These are phyloP conservation scores for Dactylonectria estremocensis DNA, from an alignment of 2,329 filamentous ascomycete genomes.

Conservation along the genomic window DNA sequence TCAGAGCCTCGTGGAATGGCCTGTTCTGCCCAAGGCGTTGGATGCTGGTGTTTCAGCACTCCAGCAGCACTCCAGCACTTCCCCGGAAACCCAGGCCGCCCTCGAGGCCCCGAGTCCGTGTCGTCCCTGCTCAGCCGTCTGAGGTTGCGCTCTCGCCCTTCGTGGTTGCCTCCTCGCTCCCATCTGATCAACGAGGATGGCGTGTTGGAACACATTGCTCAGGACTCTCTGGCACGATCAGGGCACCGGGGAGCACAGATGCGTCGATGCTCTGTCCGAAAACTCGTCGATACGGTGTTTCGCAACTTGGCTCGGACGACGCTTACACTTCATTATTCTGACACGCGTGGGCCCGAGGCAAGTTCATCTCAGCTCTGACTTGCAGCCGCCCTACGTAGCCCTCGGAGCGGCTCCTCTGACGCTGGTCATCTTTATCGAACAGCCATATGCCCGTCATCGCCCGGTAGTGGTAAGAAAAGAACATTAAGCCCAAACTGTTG, in stretches of 20 bases:
- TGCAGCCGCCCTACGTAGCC: conserved; percentile 17
- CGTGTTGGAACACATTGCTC: conserved; percentile 12
- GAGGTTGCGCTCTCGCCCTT: conserved; percentile 2
- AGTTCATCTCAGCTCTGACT: conserved; percentile 24
- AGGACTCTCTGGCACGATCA: conserved; percentile 1
- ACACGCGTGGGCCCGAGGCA: conserved; percentile 18
- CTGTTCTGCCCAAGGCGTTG: conserved; percentile 28
- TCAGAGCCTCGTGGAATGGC: conserved; percentile 32
- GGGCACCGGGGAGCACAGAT: not conserved
- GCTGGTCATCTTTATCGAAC: conserved; percentile 19
- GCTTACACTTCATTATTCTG: conserved; percentile 16
- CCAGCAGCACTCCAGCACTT: conserved; percentile 21
- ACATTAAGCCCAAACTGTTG: not conserved
- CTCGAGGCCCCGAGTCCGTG: conserved; percentile 22
- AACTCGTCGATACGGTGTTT: conserved; percentile 14
- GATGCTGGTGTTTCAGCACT: conserved; percentile 40
- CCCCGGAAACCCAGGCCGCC: conserved; percentile 35
- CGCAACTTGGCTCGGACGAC: conserved; percentile 9
- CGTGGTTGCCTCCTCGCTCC: conserved; percentile 8
- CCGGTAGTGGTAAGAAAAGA: conserved; percentile 5
- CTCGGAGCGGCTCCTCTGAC: conserved; percentile 18
- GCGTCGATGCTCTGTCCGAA: conserved; percentile 4
- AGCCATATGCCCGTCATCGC: conserved; percentile 12
- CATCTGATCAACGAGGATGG: conserved; percentile 2
- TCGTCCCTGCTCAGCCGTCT: conserved; percentile 5